Evolutionary conservation across 1,284 basidiomycete genomes (phyloP), one percentile per base, ranked within the genome.

Genomic region (Cryptococcus hybrid): DNA sequence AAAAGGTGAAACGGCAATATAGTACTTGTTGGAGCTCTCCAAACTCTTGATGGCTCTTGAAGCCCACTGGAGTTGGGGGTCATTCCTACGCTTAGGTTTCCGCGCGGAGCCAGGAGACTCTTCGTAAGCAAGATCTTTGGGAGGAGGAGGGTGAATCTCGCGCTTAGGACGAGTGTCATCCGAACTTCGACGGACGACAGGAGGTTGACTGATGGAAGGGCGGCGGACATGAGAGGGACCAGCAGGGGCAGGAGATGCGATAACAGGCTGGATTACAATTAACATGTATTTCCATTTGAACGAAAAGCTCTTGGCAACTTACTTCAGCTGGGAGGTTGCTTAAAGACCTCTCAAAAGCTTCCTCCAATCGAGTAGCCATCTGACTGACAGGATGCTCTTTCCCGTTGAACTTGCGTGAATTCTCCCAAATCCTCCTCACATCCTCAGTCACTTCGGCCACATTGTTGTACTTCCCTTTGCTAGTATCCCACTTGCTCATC

Each of bases 81-180:
- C 83, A n/a, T 85, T 86, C 55, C 74, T 71, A 74, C 85, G 87
- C 61, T 82, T 82, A n/a, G 70, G 56, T 80, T 81, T 71, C 68
- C 70, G 72, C 54, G 74, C 74, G 7, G 65, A 52, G 36, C 63
- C 68, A n/a, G 75, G 66, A 46, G 78, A 82, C 68, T 92, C 89
- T 36, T 84, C 82, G 73, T 93, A 96, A 0, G 89, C 85, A 18
- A 96, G 79, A 68, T 98, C 95, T 76, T 92, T 93, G 0, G 92
- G 87, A 12, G 92, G 87, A 15, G 94, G 94, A 9, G 94, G 92
- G 69, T 97, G 93, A 43, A 97, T 94, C 76, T 98, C 95, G 54
- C 95, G 89, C 80, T 97, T 97, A 0, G 95, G 95, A 18, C 95
- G 86, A 35, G 78, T 79, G 60, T 84, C 79, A 47, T 77, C 76